These are phyloP conservation scores for Agaricus subrufescens DNA, from an alignment of 768 basidiomycete species.

Conservation along the genomic window DNA sequence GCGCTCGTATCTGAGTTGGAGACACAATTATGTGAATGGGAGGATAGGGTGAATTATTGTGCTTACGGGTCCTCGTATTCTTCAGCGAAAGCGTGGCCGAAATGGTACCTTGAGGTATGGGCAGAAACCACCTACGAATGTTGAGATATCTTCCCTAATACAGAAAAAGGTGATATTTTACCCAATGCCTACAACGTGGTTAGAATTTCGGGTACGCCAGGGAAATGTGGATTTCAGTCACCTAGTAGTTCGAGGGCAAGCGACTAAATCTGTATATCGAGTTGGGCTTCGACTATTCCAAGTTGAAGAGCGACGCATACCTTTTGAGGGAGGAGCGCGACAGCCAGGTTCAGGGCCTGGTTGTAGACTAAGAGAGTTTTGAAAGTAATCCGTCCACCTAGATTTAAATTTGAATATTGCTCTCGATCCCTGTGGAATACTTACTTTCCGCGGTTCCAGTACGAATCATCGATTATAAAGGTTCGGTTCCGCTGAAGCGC, in stretches of 20 bases:
- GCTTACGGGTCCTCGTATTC: constrained; percentile 63
- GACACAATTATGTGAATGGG: background rate
- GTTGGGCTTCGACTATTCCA: background rate
- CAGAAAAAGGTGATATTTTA: constrained; percentile 19
- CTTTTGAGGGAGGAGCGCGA: constrained; percentile 55
- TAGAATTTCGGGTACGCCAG: background rate
- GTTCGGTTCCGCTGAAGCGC: constrained; percentile 50
- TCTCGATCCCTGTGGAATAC: constrained; percentile 16
- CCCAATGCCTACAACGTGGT: constrained; percentile 54
- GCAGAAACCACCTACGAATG: constrained; percentile 51
- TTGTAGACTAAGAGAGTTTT: constrained; percentile 44
- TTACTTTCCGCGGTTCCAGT: constrained; percentile 72
- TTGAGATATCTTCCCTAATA: background rate
- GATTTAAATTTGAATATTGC: background rate
- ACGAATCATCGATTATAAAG: constrained; percentile 64
- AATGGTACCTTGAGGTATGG: constrained; percentile 60
- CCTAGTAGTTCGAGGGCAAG: constrained; percentile 69
- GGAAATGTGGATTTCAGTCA: constrained; percentile 22
- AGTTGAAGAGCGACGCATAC: constrained; percentile 25
- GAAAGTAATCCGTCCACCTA: constrained; percentile 68
- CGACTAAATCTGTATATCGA: constrained; percentile 49
- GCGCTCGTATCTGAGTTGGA: constrained; percentile 42
- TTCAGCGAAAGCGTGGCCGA: constrained; percentile 50
- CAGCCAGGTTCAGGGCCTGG: constrained; percentile 67
- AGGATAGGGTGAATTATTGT: background rate